Evolutionary conservation across 1,139 yeast genomes (phyloP).

Genomic region (Lizanozyma gosingica): DNA sequence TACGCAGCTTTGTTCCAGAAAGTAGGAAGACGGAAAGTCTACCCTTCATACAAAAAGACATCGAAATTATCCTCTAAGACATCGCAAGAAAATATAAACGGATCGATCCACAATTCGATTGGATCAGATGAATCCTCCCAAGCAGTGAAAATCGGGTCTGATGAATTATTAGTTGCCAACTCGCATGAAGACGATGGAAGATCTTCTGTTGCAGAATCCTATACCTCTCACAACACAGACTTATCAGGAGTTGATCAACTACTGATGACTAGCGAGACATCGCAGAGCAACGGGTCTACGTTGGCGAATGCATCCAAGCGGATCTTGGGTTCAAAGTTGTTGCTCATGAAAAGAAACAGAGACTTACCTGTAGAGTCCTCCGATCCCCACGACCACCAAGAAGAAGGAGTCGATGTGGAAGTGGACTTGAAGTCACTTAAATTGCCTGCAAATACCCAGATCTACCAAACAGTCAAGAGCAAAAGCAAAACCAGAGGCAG

Average conservation of each 20-base stretch:
- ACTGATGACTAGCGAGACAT: conserved; percentile 1
- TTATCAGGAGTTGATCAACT: background rate
- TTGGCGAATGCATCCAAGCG: conserved; percentile 32
- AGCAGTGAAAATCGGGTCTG: background rate
- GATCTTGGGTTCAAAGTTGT: conserved; percentile 30
- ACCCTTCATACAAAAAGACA: background rate
- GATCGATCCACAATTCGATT: background rate
- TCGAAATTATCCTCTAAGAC: background rate
- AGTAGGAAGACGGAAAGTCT: conserved; percentile 31
- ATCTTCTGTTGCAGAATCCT: background rate
- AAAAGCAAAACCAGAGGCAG: conserved; percentile 36
- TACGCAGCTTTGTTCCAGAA: conserved; percentile 39
- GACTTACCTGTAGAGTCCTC: background rate
- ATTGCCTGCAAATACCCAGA: conserved; percentile 33
- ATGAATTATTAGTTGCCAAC: background rate
- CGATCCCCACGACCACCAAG: background rate
- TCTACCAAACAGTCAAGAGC: conserved; percentile 27
- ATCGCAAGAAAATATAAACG: background rate
- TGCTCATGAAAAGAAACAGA: conserved; percentile 16
- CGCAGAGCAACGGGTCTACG: conserved; percentile 7
- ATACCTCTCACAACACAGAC: background rate
- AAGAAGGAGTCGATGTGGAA: conserved; percentile 17
- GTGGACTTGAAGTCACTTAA: conserved; percentile 34
- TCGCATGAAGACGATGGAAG: background rate
- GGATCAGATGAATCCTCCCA: conserved; percentile 1